Base-by-base conservation (phyloP, 176 grass and related monocot genomes). In the Triticum timopheevii region DNA sequence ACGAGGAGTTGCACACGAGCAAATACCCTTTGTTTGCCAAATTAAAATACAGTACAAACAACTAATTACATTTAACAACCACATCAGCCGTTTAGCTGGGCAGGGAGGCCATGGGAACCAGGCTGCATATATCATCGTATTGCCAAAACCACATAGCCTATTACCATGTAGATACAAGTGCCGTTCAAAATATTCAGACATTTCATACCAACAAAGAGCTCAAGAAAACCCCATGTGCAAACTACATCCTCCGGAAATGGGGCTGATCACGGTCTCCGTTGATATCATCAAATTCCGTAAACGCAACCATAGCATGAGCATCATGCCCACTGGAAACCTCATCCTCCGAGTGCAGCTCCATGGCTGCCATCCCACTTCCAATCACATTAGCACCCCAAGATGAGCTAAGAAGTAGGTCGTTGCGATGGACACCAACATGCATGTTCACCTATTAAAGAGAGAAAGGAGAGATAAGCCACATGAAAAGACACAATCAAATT, bases 21-120 rank as follows among this genome's bases (percentile, higher is more conserved):
- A 79, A 75, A 73, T 13, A 84, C 63, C 44, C 4, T 66, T 61
- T 42, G 82, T 90, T 77, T 82, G 65, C 1, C 38, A 62, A 88
- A 79, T 20, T 10, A 24, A 64, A 81, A 76, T 67, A 87, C 49
- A 76, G 76, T 80, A 82, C 50, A 80, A 1, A 63, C 44, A 87
- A 67, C 33, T 88, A 90, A 79, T 86, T 88, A 90, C 92, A 90
- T 9, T 88, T 85, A 20, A 49, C 65, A 90, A 61, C 67, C 23
- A 69, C 52, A 69, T 80, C 47, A 34, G 67, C 20, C 23, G 42
- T 38, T 68, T 63, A 67, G 72, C 28, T 75, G 79, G 36, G 56
- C 63, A 80, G 40, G 73, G 7, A 68, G 66, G 82, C 63, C 13
- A 77, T 69, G 81, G 19, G 23, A 70, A 88, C 69, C 30, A 80